phyloP scores from a whole-genome alignment of 1,284 basidiomycete species.

The Vanrija pseudolonga region DNA sequence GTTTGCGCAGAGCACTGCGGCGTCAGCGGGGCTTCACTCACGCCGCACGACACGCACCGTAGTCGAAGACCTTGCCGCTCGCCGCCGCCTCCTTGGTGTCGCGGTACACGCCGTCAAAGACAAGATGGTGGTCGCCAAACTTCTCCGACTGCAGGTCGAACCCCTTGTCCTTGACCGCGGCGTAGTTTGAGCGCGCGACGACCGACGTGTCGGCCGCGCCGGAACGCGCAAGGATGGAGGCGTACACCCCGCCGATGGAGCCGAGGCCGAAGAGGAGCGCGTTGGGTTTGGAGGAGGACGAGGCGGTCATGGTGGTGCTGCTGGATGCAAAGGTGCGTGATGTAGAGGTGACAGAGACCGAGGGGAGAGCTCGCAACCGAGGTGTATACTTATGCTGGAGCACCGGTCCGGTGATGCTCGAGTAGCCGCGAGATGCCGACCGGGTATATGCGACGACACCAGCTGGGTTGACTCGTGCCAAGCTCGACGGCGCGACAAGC shows the following conservation, averaged over 20 bases:
- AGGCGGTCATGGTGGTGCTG: neutral
- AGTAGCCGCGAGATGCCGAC: too few species aligned
- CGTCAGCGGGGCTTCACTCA: too few species aligned
- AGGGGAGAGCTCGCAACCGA: too few species aligned
- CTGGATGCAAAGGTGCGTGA: neutral
- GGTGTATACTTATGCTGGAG: too few species aligned
- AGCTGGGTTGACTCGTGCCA: too few species aligned
- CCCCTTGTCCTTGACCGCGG: conserved; percentile 43
- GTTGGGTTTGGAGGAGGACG: conserved; percentile 24
- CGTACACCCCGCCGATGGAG: conserved; percentile 53
- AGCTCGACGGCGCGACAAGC: too few species aligned
- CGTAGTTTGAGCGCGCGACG: conserved; percentile 52
- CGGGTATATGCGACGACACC: too few species aligned
- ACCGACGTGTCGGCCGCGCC: conserved; percentile 48
- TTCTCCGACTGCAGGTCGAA: conserved; percentile 42
- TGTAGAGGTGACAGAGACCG: neutral
- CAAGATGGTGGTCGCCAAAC: conserved; percentile 38
- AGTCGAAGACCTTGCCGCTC: conserved; percentile 36
- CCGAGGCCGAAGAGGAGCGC: conserved; percentile 49
- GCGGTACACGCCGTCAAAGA: conserved; percentile 45
- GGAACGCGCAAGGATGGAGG: conserved; percentile 48
- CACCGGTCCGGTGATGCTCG: too few species aligned
- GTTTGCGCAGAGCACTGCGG: conserved; percentile 46
- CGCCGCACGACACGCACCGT: conserved; percentile 17
- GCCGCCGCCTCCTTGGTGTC: conserved; percentile 42